Conservation (phyloP, 164 flowering plant genomes). For the Piper betle region DNA sequence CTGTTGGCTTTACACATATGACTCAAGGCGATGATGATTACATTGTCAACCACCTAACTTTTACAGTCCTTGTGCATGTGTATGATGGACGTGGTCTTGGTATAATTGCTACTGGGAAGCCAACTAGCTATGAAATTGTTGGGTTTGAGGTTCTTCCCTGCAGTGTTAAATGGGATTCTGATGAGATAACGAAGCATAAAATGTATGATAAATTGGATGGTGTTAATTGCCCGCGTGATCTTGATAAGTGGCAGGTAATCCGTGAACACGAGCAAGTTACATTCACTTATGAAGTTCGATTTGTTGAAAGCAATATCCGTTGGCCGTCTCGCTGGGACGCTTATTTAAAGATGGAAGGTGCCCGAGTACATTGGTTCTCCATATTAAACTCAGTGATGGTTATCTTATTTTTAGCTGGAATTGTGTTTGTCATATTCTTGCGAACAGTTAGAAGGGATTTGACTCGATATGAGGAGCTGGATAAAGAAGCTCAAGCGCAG, state of each 20-base stretch:
- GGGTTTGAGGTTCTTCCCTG: constrained; percentile 21
- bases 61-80: constrained; percentile 27
- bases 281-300: constrained; percentile 43
- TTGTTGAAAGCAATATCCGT: constrained; percentile 28
- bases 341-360: constrained; percentile 45
- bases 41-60: constrained; percentile 32
- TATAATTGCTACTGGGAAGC: constrained; percentile 41
- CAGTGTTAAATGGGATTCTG: too few species aligned
- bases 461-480: constrained; percentile 32
- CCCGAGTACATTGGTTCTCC: constrained; percentile 20
- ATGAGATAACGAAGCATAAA: constrained; percentile 18
- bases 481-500: constrained; percentile 48
- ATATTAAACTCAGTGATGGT: constrained; percentile 35
- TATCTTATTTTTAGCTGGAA: constrained; percentile 41
- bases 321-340: constrained; percentile 67
- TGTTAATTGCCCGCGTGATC: constrained; percentile 2
- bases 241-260: constrained; percentile 9
- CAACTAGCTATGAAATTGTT: constrained; percentile 28
- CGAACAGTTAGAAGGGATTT: constrained; percentile 12
- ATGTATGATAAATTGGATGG: constrained; percentile 1
- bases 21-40: constrained; percentile 15
- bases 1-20: constrained; percentile 17
- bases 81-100: constrained; percentile 31
- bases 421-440: constrained; percentile 42
- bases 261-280: constrained; percentile 14